phyloP scores from a whole-genome alignment of 768 basidiomycete genomes.

The Serpula lacrymans region DNA sequence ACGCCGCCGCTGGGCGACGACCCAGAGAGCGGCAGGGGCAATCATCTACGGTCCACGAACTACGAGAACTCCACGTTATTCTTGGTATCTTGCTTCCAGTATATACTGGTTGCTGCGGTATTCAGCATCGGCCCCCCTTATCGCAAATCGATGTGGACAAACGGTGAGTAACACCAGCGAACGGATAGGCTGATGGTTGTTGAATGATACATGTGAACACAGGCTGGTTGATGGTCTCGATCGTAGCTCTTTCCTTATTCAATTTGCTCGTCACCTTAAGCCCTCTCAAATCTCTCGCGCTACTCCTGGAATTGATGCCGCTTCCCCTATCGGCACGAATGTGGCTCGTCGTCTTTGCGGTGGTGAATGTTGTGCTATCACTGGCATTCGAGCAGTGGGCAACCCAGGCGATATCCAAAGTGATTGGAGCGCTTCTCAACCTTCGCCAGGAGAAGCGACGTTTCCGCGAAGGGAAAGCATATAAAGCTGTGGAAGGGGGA shows the following conservation, averaged over 20 bases:
- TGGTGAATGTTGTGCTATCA: conserved; percentile 68
- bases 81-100: conserved; percentile 96
- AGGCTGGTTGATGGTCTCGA: conserved; percentile 83
- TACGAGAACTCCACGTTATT: conserved; percentile 93
- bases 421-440: conserved; percentile 45
- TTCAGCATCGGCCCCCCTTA: conserved; percentile 99
- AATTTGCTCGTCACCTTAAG: conserved; percentile 74
- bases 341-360: conserved; percentile 63
- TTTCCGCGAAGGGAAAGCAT: conserved; percentile 65
- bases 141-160: conserved; percentile 92
- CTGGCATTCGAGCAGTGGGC: conserved; percentile 78
- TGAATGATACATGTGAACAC: conserved; percentile 2
- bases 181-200: conserved; percentile 1
- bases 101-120: conserved; percentile 93
- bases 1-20: conserved; percentile 53
- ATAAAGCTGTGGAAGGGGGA: conserved; percentile 81
- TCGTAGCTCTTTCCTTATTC: conserved; percentile 65
- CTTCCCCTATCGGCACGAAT: conserved; percentile 67
- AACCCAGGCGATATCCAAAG: conserved; percentile 49
- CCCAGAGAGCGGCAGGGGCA: conserved; percentile 45
- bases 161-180: conserved; percentile 51
- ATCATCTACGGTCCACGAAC: conserved; percentile 79
- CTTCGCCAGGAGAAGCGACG: conserved; percentile 44
- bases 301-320: conserved; percentile 72
- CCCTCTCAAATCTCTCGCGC: conserved; percentile 56